A percentile compares a stretch with the other conserved stretches of the same genome.
phyloP scores from a whole-genome alignment of 768 basidiomycete species.

The Termitomyces sp. region DNA sequence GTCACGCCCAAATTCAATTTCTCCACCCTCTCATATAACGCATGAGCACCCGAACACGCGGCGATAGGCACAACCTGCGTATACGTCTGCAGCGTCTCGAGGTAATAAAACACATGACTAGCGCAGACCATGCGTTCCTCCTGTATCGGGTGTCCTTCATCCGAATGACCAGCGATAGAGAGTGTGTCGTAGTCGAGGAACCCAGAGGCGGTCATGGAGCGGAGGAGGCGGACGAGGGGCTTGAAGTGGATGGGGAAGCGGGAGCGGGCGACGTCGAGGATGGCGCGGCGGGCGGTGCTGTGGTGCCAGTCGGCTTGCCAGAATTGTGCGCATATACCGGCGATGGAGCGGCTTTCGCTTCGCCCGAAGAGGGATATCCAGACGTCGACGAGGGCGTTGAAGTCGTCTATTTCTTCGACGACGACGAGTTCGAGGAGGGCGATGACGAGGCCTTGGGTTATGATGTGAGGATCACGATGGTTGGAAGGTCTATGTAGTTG shows the following conservation, averaged over 20 bases:
- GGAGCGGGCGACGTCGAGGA: constrained; percentile 79
- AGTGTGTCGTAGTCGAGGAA: constrained; percentile 75
- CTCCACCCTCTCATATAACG: constrained; percentile 72
- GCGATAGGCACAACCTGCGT: constrained; percentile 69
- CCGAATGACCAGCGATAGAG: constrained; percentile 47
- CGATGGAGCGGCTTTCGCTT: constrained; percentile 63
- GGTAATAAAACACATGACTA: constrained; percentile 72
- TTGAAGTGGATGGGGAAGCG: constrained; percentile 81
- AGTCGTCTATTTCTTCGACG: constrained; percentile 76
- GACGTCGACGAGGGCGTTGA: constrained; percentile 66
- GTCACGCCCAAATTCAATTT: constrained; percentile 43
- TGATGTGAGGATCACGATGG: neutral
- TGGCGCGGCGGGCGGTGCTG: constrained; percentile 66
- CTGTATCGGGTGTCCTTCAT: constrained; percentile 36
- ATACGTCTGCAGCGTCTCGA: constrained; percentile 69
- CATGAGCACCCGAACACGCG: constrained; percentile 64
- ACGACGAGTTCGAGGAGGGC: constrained; percentile 71
- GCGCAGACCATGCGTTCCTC: constrained; percentile 61
- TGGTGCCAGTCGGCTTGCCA: constrained; percentile 79
- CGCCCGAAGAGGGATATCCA: constrained; percentile 82
- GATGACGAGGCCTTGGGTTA: constrained; percentile 69
- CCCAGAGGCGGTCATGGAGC: constrained; percentile 74
- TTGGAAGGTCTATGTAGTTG: neutral
- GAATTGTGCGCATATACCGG: constrained; percentile 74
- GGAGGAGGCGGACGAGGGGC: constrained; percentile 68